Percentiles rank a stretch among this genome's conserved stretches.
These are phyloP conservation scores for Pyrenula massariospora DNA, from an alignment of 495 filamentous ascomycete species.

Conservation along the genomic window DNA sequence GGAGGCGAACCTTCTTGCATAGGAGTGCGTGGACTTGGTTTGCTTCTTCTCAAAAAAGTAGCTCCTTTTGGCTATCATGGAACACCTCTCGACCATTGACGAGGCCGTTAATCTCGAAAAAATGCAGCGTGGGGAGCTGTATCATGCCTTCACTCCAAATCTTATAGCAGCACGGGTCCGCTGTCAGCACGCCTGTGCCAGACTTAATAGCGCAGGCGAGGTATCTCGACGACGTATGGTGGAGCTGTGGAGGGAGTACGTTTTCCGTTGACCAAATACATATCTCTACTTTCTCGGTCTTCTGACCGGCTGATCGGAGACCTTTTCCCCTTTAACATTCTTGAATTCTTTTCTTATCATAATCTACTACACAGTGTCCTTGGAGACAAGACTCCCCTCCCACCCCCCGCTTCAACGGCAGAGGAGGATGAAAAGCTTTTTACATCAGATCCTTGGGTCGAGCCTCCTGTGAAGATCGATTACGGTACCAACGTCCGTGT, in stretches of 20 bases:
- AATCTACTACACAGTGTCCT: conserved; percentile 32
- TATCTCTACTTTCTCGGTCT: background rate
- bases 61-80: background rate
- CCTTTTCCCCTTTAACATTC: background rate
- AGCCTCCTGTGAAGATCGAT: conserved; percentile 58
- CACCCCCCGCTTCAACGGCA: conserved; percentile 35
- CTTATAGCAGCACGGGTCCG: conserved; percentile 42
- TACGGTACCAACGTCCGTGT: conserved; percentile 66
- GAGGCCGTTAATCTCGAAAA: conserved; percentile 10
- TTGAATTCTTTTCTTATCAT: background rate
- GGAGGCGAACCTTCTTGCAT: too few species aligned
- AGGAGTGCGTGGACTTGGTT: too few species aligned
- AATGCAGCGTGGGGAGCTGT: conserved; percentile 31
- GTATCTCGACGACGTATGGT: conserved; percentile 43
- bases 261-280: conserved; percentile 2
- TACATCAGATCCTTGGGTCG: conserved; percentile 53
- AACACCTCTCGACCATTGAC: background rate
- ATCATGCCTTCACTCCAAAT: conserved; percentile 41
- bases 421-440: conserved; percentile 51
- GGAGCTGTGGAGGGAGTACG: conserved; percentile 67
- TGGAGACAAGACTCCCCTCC: conserved; percentile 46
- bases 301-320: background rate
- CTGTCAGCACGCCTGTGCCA: conserved; percentile 44
- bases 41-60: too few species aligned
- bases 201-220: conserved; percentile 52